These are phyloP conservation scores for Epithele typhae DNA, from an alignment of 768 basidiomycete genomes.

Conservation along the genomic window DNA sequence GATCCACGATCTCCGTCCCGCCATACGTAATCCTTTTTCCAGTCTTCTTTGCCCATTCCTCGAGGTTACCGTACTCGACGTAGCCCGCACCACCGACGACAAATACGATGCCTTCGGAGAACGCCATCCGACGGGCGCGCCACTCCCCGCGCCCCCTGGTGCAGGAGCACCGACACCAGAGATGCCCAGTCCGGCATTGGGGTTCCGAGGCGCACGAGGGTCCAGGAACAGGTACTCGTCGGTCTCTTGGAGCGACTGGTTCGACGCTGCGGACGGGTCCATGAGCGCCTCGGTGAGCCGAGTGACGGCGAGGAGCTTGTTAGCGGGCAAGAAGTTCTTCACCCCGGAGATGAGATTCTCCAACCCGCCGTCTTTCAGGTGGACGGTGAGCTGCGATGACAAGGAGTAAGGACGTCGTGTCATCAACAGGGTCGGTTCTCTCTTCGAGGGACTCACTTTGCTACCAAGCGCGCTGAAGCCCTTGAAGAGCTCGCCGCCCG, in stretches of 20 bases:
- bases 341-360: constrained; percentile 97
- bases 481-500: constrained; percentile 86
- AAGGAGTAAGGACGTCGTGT: not conserved
- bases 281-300: constrained; percentile 93
- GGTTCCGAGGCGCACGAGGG: constrained; percentile 70
- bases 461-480: constrained; percentile 92
- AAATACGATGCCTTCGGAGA: constrained; percentile 87
- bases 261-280: constrained; percentile 93
- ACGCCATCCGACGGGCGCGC: constrained; percentile 63
- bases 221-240: constrained; percentile 96
- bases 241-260: constrained; percentile 92
- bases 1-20: constrained; percentile 92
- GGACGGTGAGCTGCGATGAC: constrained; percentile 71
- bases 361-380: constrained; percentile 91
- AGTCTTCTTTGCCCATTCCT: constrained; percentile 84
- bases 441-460: constrained; percentile 73
- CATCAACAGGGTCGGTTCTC: constrained; percentile 18
- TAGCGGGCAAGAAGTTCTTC: constrained; percentile 94
- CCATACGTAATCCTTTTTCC: constrained; percentile 91
- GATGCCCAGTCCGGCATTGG: constrained; percentile 40
- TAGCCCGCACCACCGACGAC: constrained; percentile 96
- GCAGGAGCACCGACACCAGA: constrained; percentile 36
- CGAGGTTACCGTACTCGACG: constrained; percentile 94
- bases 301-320: constrained; percentile 89
- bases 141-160: constrained; percentile 27